Evolutionary conservation across 495 filamentous ascomycete species (phyloP).

Genomic region (Talaromyces nanjingensis): DNA sequence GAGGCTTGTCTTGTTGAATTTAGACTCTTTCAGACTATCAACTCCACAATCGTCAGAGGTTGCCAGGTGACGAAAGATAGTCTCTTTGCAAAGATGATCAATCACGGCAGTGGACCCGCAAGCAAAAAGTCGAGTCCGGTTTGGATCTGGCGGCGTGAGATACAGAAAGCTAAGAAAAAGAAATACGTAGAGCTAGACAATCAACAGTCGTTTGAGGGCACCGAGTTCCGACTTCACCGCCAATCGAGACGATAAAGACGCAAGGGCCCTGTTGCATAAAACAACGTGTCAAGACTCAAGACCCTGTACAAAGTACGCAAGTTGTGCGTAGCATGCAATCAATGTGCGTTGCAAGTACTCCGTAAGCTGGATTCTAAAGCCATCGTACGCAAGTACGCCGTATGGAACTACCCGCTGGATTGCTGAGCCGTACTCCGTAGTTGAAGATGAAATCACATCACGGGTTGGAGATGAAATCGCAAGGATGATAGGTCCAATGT

Average conservation of each 20-base stretch:
- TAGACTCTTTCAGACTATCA: neutral
- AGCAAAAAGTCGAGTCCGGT: neutral
- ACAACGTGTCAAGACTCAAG: neutral
- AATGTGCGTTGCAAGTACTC: neutral
- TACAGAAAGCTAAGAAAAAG: neutral
- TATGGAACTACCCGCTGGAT: neutral
- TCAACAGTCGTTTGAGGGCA: neutral
- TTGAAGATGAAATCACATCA: neutral
- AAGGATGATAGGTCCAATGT: neutral
- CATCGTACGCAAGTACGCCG: neutral
- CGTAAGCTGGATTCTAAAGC: neutral
- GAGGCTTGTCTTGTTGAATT: neutral
- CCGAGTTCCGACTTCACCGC: neutral
- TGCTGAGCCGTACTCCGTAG: neutral
- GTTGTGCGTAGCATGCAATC: neutral
- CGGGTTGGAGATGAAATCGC: neutral
- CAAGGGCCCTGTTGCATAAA: neutral
- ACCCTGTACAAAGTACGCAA: neutral
- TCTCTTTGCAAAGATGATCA: neutral
- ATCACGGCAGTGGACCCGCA: neutral
- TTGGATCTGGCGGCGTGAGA: neutral
- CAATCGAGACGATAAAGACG: neutral
- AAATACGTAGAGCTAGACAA: neutral
- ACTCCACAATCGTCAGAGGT: neutral
- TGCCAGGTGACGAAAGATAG: neutral